A percentile compares a stretch with the other conserved stretches of the same genome.
These are phyloP conservation scores for Pseudocercospora eumusae DNA, from an alignment of 2,329 filamentous ascomycete species.

Conservation along the genomic window DNA sequence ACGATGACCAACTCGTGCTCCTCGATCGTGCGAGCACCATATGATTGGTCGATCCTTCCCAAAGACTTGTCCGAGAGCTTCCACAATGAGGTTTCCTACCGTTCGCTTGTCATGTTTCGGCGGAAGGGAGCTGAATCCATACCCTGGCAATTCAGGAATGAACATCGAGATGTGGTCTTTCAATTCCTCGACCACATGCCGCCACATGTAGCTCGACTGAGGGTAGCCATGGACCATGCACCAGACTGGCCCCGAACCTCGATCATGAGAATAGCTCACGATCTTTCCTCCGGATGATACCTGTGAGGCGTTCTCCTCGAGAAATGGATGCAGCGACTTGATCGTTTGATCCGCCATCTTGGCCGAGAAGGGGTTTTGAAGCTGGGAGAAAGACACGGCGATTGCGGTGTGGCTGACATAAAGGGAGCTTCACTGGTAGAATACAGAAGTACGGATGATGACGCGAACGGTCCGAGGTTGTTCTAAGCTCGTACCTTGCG, in stretches of 20 bases:
- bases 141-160: constrained; percentile 52
- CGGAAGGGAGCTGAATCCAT: constrained; percentile 47
- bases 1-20: constrained; percentile 53
- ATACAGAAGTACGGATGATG: background rate
- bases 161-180: constrained; percentile 48
- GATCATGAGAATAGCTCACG: constrained; percentile 40
- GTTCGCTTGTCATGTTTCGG: constrained; percentile 43
- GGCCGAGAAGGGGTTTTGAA: background rate
- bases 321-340: constrained; percentile 34
- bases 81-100: constrained; percentile 48
- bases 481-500: background rate
- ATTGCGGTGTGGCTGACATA: background rate
- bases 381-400: background rate
- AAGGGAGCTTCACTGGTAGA: background rate
- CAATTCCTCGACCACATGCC: constrained; percentile 43
- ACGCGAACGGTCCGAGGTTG: background rate
- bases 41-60: constrained; percentile 42
- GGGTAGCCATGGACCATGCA: constrained; percentile 52
- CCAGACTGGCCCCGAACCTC: constrained; percentile 42
- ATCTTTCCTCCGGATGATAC: constrained; percentile 37
- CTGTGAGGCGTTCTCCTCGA: constrained; percentile 34
- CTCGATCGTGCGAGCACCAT: constrained; percentile 54
- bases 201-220: constrained; percentile 44
- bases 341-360: constrained; percentile 34
- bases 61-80: constrained; percentile 43